Conservation (phyloP, 805 yeast genomes). For the Candida suzukii region DNA sequence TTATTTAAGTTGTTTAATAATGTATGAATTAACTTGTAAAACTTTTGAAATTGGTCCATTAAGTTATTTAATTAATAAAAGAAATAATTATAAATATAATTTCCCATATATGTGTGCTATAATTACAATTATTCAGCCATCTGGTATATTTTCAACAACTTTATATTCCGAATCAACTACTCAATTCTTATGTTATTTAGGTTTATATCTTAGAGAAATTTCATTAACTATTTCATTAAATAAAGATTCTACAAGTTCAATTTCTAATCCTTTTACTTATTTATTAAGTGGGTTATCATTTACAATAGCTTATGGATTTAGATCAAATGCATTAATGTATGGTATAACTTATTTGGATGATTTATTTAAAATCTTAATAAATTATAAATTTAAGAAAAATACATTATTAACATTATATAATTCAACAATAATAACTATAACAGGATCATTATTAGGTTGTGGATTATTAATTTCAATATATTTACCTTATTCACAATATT, state of each 20-base stretch:
- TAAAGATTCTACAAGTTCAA: neutral
- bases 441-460: constrained; percentile 50
- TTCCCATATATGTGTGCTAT: constrained; percentile 14
- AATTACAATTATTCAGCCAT: constrained; percentile 60
- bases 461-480: constrained; percentile 41
- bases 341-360: constrained; percentile 66
- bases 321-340: constrained; percentile 72
- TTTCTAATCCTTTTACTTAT: constrained; percentile 15
- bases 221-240: constrained; percentile 5
- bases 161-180: constrained; percentile 75
- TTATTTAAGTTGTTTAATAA: constrained; percentile 36
- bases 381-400: constrained; percentile 4
- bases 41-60: constrained; percentile 6
- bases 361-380: constrained; percentile 22
- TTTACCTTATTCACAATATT: constrained; percentile 49
- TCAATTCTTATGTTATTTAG: constrained; percentile 51
- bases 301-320: constrained; percentile 49
- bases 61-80: neutral
- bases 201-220: constrained; percentile 43
- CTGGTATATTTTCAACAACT: constrained; percentile 69
- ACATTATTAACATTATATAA: constrained; percentile 4
- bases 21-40: constrained; percentile 40
- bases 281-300: constrained; percentile 47
- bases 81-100: constrained; percentile 1
- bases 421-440: constrained; percentile 29